Conservation (phyloP, 2,329 filamentous ascomycete genomes). For the Exophiala bonariae region DNA sequence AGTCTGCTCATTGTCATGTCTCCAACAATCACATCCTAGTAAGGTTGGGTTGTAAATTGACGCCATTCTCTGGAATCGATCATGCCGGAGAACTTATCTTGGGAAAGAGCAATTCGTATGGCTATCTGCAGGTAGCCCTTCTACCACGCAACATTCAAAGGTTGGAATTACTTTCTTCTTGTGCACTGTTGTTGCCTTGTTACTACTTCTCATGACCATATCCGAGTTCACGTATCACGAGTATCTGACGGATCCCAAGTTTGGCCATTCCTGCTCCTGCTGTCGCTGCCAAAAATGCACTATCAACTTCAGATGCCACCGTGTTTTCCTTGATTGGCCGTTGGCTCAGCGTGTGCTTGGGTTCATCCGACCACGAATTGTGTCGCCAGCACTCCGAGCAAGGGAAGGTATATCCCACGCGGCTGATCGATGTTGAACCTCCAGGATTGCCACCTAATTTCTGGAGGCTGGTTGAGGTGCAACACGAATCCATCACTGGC, state of each 20-base stretch:
- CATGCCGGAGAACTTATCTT: background rate
- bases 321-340: constrained; percentile 10
- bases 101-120: constrained; percentile 13
- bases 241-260: background rate
- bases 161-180: constrained; percentile 6
- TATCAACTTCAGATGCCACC: constrained; percentile 7
- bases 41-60: constrained; percentile 15
- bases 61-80: constrained; percentile 2
- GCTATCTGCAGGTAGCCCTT: constrained; percentile 13
- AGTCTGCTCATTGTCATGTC: constrained; percentile 4
- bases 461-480: constrained; percentile 10
- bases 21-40: constrained; percentile 1
- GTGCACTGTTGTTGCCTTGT: too few relatives aligned
- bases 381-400: constrained; percentile 1
- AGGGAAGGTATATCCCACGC: constrained; percentile 3
- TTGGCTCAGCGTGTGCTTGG: constrained; percentile 13
- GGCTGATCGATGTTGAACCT: constrained; percentile 11
- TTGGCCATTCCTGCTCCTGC: background rate
- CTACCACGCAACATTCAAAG: background rate
- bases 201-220: too few relatives aligned
- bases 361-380: background rate
- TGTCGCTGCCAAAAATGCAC: constrained; percentile 6
- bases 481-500: background rate
- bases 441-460: background rate
- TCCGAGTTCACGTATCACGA: too few relatives aligned